These are phyloP conservation scores for Ephemerocybe angulata DNA, from an alignment of 768 basidiomycete species.

Conservation along the genomic window DNA sequence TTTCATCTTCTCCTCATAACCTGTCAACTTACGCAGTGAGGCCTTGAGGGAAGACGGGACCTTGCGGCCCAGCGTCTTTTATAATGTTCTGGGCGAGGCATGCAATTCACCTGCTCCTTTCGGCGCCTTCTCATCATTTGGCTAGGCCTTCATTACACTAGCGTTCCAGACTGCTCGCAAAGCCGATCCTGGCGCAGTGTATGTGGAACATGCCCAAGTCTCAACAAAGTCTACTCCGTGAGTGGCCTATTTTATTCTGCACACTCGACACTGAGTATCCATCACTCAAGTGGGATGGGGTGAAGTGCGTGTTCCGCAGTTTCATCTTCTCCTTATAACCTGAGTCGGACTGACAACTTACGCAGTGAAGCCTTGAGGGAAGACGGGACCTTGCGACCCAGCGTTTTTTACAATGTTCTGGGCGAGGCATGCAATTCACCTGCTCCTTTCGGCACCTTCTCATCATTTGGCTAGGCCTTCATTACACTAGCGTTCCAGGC, in stretches of 20 bases:
- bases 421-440: conserved; percentile 28
- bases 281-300: conserved; percentile 37
- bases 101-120: neutral
- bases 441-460: neutral
- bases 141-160: conserved; percentile 42
- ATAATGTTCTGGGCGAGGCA: conserved; percentile 43
- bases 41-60: conserved; percentile 50
- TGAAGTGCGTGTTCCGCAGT: conserved; percentile 20
- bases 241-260: no score
- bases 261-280: no score
- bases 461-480: conserved; percentile 29
- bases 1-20: neutral
- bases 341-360: neutral
- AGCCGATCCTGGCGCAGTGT: no score
- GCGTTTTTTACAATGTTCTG: conserved; percentile 47
- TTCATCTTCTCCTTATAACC: conserved; percentile 16
- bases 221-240: no score
- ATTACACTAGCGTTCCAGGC: conserved; percentile 49
- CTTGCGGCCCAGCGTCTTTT: conserved; percentile 44
- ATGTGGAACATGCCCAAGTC: conserved; percentile 41
- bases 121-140: neutral
- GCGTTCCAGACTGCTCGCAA: conserved; percentile 48
- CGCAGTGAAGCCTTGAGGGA: conserved; percentile 49
- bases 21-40: conserved; percentile 33
- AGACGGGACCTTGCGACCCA: conserved; percentile 41